These are phyloP conservation scores for Xylariaceae sp. DNA, from an alignment of 2,329 filamentous ascomycete species.

Conservation along the genomic window DNA sequence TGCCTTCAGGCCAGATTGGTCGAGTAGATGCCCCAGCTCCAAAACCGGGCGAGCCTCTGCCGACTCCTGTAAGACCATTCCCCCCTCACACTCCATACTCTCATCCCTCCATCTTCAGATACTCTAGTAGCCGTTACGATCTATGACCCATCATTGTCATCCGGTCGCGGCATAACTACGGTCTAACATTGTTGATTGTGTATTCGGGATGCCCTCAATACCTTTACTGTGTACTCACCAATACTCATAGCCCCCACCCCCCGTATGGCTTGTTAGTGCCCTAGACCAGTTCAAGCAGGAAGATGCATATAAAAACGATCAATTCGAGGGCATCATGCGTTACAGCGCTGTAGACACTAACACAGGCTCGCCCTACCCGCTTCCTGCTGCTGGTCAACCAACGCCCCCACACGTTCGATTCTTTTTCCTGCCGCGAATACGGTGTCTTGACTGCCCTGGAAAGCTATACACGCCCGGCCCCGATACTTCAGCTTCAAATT, in stretches of 20 bases:
- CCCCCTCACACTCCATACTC: conserved; percentile 16
- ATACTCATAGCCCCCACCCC: conserved; percentile 64
- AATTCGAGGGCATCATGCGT: conserved; percentile 87
- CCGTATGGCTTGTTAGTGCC: conserved; percentile 75
- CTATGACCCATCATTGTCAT: conserved; percentile 23
- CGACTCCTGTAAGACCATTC: conserved; percentile 53
- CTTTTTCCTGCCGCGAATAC: conserved; percentile 82
- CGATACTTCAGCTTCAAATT: conserved; percentile 78
- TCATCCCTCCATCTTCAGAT: conserved; percentile 29
- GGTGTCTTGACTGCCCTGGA: conserved; percentile 86
- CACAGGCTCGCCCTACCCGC: conserved; percentile 60
- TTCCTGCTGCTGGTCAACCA: conserved; percentile 42
- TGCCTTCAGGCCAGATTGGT: conserved; percentile 54
- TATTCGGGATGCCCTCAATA: conserved; percentile 1
- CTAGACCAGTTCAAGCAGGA: conserved; percentile 64
- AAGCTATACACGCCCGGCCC: conserved; percentile 92
- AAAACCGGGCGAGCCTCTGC: conserved; percentile 49
- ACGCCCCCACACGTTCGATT: conserved; percentile 63
- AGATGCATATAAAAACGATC: conserved; percentile 65
- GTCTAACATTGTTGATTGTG: conserved; percentile 11
- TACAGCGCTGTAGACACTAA: conserved; percentile 73
- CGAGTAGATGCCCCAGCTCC: conserved; percentile 63
- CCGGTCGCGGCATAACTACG: conserved; percentile 13
- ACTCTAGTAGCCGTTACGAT: conserved; percentile 31
- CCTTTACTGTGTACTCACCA: conserved; percentile 26